These are phyloP conservation scores for Moringa oleifera DNA, from an alignment of 345 rosid genomes.

Conservation along the genomic window DNA sequence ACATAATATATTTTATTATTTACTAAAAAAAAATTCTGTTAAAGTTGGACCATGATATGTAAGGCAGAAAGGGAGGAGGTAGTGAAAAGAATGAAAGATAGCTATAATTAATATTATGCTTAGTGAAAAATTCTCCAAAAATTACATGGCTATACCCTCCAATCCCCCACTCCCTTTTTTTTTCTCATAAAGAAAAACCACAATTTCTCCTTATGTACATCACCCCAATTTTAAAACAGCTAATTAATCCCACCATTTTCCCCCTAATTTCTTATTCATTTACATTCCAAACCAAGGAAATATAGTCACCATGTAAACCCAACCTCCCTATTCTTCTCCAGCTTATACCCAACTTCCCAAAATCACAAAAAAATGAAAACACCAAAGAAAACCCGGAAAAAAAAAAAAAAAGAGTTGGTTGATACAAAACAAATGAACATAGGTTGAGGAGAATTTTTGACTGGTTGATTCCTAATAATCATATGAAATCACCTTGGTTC, in stretches of 20 bases:
- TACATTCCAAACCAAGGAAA: constrained; percentile 28
- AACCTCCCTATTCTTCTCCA: constrained; percentile 15
- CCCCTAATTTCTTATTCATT: constrained; percentile 34
- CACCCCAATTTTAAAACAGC: background rate
- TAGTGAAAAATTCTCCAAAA: constrained; percentile 34
- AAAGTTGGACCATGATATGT: too few species aligned
- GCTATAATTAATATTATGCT: constrained; percentile 20
- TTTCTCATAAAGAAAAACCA: constrained; percentile 11
- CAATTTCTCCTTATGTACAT: constrained; percentile 31
- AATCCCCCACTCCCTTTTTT: background rate
- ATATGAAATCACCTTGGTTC: constrained; percentile 63
- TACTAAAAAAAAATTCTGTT: too few species aligned
- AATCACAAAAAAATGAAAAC: constrained; percentile 17
- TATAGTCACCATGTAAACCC: constrained; percentile 24
- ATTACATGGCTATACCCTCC: constrained; percentile 35
- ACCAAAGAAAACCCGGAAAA: constrained; percentile 13
- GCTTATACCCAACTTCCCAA: constrained; percentile 18
- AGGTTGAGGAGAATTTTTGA: constrained; percentile 21
- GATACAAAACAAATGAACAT: constrained; percentile 20
- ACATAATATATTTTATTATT: too few species aligned
- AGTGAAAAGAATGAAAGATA: constrained; percentile 24
- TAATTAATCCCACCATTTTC: constrained; percentile 5
- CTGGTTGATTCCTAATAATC: background rate
- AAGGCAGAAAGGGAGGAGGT: too few species aligned
- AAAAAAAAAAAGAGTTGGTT: constrained; percentile 18